These are phyloP conservation scores for Candida broadrunensis DNA, from an alignment of 805 yeast genomes.

Conservation along the genomic window DNA sequence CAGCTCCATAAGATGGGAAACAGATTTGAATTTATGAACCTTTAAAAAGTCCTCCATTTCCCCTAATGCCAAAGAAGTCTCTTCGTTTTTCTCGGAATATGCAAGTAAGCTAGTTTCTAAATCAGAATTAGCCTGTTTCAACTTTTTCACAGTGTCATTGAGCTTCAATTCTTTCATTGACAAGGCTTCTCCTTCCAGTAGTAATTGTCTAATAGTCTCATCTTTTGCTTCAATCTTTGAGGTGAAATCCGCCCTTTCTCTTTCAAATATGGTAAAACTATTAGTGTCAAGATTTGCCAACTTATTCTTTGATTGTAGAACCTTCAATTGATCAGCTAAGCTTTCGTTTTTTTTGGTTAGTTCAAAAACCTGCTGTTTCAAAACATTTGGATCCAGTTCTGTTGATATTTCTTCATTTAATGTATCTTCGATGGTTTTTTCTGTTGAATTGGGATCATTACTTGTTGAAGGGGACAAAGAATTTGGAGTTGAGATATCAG, in stretches of 20 bases:
- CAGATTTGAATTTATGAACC: slow-evolving; percentile 20
- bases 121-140: slow-evolving; percentile 37
- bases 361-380: neutral
- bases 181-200: slow-evolving; percentile 73
- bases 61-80: slow-evolving; percentile 24
- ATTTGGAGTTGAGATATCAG: slow-evolving; percentile 1
- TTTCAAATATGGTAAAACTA: slow-evolving; percentile 2
- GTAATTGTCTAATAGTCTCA: slow-evolving; percentile 57
- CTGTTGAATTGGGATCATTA: neutral
- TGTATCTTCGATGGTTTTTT: neutral
- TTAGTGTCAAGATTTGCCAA: neutral
- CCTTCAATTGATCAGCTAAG: neutral
- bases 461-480: neutral
- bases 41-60: slow-evolving; percentile 38
- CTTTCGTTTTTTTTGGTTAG: neutral
- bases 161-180: slow-evolving; percentile 69
- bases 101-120: slow-evolving; percentile 28
- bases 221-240: slow-evolving; percentile 50
- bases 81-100: slow-evolving; percentile 27
- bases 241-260: slow-evolving; percentile 12
- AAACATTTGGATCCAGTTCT: neutral
- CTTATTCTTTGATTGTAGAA: too few relatives aligned
- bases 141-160: slow-evolving; percentile 61
- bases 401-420: neutral
- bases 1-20: slow-evolving; percentile 24